phyloP scores from a whole-genome alignment of 305 asterid species.

The Fraxinus angustifolia region DNA sequence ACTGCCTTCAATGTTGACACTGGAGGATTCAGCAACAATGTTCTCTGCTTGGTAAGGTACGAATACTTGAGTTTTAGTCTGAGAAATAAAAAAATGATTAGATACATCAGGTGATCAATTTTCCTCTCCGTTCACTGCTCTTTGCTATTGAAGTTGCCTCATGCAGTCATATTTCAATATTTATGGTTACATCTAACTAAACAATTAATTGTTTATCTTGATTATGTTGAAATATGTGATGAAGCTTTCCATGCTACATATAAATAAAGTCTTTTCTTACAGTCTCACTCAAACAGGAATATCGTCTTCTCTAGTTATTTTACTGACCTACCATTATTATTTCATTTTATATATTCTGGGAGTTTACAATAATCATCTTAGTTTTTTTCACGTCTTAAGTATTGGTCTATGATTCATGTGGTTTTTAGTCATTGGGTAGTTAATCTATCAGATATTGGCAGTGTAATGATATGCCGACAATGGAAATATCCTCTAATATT shows the following conservation, averaged over 20 bases:
- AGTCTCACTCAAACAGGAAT: background rate
- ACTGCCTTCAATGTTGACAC: conserved; percentile 87
- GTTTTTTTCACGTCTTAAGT: background rate
- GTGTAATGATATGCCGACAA: background rate
- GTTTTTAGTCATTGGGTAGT: background rate
- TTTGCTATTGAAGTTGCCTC: background rate
- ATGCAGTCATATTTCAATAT: background rate
- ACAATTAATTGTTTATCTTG: background rate
- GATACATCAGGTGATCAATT: background rate
- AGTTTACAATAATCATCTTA: background rate
- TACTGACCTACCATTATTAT: background rate
- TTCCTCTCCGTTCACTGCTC: background rate
- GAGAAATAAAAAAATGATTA: background rate
- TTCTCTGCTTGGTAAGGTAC: conserved; percentile 90
- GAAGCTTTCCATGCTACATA: background rate
- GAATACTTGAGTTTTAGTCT: background rate
- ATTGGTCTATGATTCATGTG: background rate
- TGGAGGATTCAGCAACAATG: conserved; percentile 91
- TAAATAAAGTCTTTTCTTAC: background rate
- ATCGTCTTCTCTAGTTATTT: background rate
- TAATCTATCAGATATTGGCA: background rate
- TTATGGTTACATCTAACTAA: background rate
- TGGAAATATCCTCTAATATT: background rate
- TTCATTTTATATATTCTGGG: background rate
- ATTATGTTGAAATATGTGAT: background rate